Conservation (phyloP, 2,329 filamentous ascomycete species). For the Arthrobotrys entomopaga region DNA sequence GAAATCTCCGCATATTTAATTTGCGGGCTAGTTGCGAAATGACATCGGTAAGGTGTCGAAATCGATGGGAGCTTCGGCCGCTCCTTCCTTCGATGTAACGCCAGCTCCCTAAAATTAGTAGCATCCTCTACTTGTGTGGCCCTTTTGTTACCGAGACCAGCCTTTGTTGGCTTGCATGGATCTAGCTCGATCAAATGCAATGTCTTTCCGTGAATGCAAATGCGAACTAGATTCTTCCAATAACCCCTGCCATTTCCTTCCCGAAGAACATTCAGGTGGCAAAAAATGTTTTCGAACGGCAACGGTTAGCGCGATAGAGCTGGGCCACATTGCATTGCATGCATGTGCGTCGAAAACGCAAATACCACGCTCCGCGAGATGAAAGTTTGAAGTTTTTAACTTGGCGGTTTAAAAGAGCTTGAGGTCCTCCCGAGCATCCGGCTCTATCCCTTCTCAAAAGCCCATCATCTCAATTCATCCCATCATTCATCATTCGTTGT, state of each 20-base stretch:
- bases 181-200: conserved; percentile 3
- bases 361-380: neutral
- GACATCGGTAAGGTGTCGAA: conserved; percentile 15
- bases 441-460: neutral
- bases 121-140: neutral
- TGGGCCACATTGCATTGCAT: neutral
- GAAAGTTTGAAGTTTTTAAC: neutral
- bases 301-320: conserved; percentile 1
- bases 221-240: conserved; percentile 36
- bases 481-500: neutral
- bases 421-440: neutral
- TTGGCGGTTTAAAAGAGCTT: neutral
- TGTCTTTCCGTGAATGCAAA: conserved; percentile 14
- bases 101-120: conserved; percentile 42
- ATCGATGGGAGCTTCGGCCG: conserved; percentile 3
- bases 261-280: conserved; percentile 18
- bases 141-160: neutral
- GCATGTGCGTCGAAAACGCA: neutral
- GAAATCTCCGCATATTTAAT: conserved; percentile 14
- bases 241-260: conserved; percentile 19
- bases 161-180: neutral
- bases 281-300: conserved; percentile 7
- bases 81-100: conserved; percentile 47
- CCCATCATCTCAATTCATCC: neutral
- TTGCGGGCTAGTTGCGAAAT: conserved; percentile 14